Evolutionary conservation across 352 stramenopile species (phyloP), one percentile per base, ranked within the genome.

Genomic region (Phytopythium chamaehyphon): DNA sequence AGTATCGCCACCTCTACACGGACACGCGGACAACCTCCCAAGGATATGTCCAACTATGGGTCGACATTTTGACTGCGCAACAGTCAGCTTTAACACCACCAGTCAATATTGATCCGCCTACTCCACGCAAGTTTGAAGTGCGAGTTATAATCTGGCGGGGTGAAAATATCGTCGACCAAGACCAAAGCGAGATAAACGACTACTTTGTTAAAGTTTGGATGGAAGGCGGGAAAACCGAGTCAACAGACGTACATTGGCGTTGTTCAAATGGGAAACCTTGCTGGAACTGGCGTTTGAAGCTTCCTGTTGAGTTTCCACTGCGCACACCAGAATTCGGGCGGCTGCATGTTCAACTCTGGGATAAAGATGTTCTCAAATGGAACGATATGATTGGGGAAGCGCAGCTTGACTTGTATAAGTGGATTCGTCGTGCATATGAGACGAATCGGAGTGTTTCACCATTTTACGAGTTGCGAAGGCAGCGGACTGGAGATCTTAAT

Each of bases 231-330:
- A 71, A 69, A 19, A 28, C 62, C 0, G 65, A 86, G 57, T 60
- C 60, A 16, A 97, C 90, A 0, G 92, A 98, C 47, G 92, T 88
- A 0, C 92, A 98, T 59, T 98, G 90, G 90, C 81, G 92, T 10
- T 95, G 80, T 44, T 86, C 91, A 19, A 96, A 81, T 28, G 87
- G 92, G 16, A 95, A 93, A 47, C 86, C 80, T 0, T 94, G 79
- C 33, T 98, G 86, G 83, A 98, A 97, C 59, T 98, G 87, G 77
- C 81, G 92, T 0, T 64, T 98, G 46, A 95, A 96, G 47, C 86
- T 97, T 23, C 58, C 82, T 9, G 72, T 96, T 0, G 73, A 96
- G 54, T 90, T 93, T 16, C 88, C 88, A 0, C 55, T 87, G 18
- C 74, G 79, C 1, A 75, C 76, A 4, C 52, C 76, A 0, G 91